Conservation (phyloP, 1,139 yeast species). For the Hyphopichia khmerensis region DNA sequence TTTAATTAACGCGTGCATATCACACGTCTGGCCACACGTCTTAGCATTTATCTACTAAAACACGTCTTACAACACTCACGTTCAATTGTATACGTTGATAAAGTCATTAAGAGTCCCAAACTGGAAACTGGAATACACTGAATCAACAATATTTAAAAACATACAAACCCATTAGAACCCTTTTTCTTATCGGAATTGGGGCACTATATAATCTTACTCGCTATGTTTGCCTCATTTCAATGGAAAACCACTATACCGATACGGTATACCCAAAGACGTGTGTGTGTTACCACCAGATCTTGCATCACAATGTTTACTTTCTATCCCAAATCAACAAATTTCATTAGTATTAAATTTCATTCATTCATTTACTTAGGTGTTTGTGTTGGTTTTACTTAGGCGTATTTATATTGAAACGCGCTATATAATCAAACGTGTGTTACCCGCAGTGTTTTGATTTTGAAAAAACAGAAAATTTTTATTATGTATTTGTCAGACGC, state of each 20-base stretch:
- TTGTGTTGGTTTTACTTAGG: background rate
- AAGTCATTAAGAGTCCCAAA: too few relatives aligned
- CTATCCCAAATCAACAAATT: background rate
- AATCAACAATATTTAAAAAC: too few relatives aligned
- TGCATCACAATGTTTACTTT: background rate
- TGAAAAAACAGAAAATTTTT: background rate
- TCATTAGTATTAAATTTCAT: background rate
- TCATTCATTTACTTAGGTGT: background rate
- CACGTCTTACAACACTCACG: too few relatives aligned
- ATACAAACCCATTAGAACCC: too few relatives aligned
- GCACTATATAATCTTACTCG: background rate
- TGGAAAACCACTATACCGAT: background rate
- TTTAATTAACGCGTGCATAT: too few relatives aligned
- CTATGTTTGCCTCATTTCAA: too few relatives aligned
- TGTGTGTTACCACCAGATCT: background rate
- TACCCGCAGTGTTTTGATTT: constrained; percentile 2
- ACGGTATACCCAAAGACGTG: background rate
- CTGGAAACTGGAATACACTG: too few relatives aligned
- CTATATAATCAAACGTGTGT: background rate
- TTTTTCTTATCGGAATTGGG: background rate
- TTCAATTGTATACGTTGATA: too few relatives aligned
- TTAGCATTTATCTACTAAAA: too few relatives aligned
- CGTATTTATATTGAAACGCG: background rate
- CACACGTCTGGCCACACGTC: too few relatives aligned
- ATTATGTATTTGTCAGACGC: constrained; percentile 3